A percentile compares a stretch with the other conserved stretches of the same genome.
Evolutionary conservation across 371 early-diverging fungal genomes (phyloP).

Genomic region (Mucor indicus): DNA sequence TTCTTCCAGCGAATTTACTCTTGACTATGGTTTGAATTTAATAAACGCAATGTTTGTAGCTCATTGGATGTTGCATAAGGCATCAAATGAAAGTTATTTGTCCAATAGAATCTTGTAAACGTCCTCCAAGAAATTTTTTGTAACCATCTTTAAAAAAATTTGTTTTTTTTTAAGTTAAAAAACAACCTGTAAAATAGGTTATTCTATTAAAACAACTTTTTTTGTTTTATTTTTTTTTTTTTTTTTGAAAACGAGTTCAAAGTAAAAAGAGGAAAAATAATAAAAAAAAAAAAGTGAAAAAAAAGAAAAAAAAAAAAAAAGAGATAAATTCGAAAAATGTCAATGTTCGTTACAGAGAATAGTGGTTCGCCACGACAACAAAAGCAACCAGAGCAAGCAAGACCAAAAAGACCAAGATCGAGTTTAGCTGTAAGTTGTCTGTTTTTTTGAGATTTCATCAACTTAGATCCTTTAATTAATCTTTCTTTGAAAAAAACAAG

Average conservation of each 20-base stretch:
- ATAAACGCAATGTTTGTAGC: too few relatives aligned
- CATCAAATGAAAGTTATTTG: too few relatives aligned
- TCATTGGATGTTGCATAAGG: too few relatives aligned
- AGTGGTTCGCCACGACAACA: slow-evolving; percentile 29
- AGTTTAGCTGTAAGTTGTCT: slow-evolving; percentile 44
- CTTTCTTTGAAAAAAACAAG: slow-evolving; percentile 12
- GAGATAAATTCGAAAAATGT: slow-evolving; percentile 17
- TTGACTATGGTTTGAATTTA: too few relatives aligned
- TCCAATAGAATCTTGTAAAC: too few relatives aligned
- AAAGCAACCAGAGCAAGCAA: slow-evolving; percentile 38
- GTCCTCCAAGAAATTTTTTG: too few relatives aligned
- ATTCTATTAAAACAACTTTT: background rate
- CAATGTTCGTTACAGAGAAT: slow-evolving; percentile 32
- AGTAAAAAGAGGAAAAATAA: background rate
- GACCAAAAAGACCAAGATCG: slow-evolving; percentile 44
- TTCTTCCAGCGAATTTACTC: too few relatives aligned
- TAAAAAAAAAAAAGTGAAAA: background rate
- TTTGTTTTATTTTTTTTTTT: background rate
- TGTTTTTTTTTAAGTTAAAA: background rate
- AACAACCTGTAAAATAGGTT: background rate
- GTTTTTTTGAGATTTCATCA: background rate
- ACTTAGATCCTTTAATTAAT: background rate
- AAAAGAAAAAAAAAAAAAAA: background rate
- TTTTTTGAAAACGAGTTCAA: too few relatives aligned
- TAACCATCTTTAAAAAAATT: too few relatives aligned